Percentiles rank a stretch among this genome's conserved stretches.
Evolutionary conservation across 805 yeast species (phyloP).

Genomic region (Wickerhamomyces silvicola): DNA sequence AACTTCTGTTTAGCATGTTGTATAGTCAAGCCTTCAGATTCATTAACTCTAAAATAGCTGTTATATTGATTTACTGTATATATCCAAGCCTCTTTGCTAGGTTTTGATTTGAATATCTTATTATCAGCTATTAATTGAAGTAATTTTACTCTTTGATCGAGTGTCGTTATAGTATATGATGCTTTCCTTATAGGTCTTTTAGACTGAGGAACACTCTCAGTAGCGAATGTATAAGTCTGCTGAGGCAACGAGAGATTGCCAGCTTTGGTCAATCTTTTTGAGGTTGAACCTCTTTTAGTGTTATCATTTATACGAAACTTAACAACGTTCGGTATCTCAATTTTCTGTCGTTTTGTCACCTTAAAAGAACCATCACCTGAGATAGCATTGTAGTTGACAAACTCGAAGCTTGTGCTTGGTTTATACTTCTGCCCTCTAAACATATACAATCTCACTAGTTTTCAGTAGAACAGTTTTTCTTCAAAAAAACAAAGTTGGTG

Average conservation of each 20-base stretch:
- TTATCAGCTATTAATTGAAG: not conserved
- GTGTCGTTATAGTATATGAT: conserved; percentile 2
- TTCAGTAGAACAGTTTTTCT: too few species aligned
- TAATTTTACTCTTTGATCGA: conserved; percentile 1
- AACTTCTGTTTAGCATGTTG: conserved; percentile 4
- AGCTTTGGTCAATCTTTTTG: too few species aligned
- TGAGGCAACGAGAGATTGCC: not conserved
- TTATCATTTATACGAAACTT: conserved; percentile 1
- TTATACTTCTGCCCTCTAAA: conserved; percentile 1
- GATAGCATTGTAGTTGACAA: conserved; percentile 3
- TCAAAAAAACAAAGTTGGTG: too few species aligned
- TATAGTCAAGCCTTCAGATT: conserved; percentile 2
- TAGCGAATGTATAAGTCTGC: not conserved
- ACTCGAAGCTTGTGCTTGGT: conserved; percentile 2
- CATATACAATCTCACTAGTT: too few species aligned
- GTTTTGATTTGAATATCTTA: not conserved
- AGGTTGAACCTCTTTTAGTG: too few species aligned
- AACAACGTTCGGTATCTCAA: conserved; percentile 2
- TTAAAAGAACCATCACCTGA: not conserved
- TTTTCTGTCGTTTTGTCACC: not conserved
- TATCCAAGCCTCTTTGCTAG: conserved; percentile 2
- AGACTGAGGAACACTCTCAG: not conserved
- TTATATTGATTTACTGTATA: conserved; percentile 1
- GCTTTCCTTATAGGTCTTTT: conserved; percentile 1
- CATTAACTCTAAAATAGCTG: not conserved